Conservation (phyloP, 345 rosid genomes). For the Anastatica hierochuntica region DNA sequence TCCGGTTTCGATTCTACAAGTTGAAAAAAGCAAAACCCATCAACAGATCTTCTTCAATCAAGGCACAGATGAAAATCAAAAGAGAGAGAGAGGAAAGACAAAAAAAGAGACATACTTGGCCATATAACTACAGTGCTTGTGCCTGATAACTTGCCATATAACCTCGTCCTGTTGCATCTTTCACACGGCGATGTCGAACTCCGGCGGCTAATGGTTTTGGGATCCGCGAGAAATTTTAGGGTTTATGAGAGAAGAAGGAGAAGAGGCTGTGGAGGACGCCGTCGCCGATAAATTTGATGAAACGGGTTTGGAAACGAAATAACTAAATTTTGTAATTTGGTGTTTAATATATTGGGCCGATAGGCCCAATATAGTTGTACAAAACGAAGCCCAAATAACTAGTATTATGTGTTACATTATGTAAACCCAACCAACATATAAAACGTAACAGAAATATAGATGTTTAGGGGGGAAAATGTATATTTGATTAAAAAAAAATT, state of each 20-base stretch:
- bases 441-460: no score
- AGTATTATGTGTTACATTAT: no score
- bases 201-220: background rate
- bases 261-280: background rate
- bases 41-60: background rate
- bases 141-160: conserved; percentile 94
- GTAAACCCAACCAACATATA: no score
- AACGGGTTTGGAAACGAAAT: no score
- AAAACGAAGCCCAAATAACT: no score
- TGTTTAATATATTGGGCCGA: no score
- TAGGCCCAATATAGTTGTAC: no score
- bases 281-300: no score
- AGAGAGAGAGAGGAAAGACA: background rate
- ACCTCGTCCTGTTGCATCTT: conserved; percentile 95
- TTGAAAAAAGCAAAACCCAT: background rate
- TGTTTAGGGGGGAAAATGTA: no score
- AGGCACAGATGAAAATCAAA: background rate
- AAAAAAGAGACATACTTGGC: conserved; percentile 43
- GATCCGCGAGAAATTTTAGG: background rate
- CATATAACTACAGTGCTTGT: conserved; percentile 96
- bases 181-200: background rate
- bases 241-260: conserved; percentile 2
- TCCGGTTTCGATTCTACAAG: conserved; percentile 68
- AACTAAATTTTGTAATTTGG: no score
- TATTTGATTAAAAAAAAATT: no score